Base-by-base conservation (phyloP, 768 basidiomycete genomes). In the Tylopilus felleus region DNA sequence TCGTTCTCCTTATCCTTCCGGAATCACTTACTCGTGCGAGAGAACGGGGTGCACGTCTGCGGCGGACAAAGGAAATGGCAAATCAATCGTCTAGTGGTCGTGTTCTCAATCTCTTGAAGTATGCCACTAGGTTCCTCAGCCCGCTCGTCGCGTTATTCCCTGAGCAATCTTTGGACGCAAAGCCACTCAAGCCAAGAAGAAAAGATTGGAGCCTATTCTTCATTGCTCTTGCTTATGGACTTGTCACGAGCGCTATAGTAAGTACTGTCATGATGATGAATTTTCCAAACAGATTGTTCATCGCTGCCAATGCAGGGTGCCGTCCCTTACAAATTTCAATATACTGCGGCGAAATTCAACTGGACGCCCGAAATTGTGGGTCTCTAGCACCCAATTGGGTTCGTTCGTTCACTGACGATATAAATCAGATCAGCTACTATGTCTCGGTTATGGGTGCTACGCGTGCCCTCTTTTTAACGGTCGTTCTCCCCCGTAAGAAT, bases 111-210 rank as follows among this genome's bases (percentile, higher is more conserved):
- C 12, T 69, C 2, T 68, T 79, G 17, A 77, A 75, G 62, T 70
- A 74, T 29, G 45, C 81, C 17, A 80, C 88, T 42, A 69, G 75
- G 8, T 91, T 90, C 70, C 74, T 95, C 47, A 80, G 76, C 46
- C 93, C 93, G 8, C 77, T 98, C 52, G 72, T 78, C 16, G 75
- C 90, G 8, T 81, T 93, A 51, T 57, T 78, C 4, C 89, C 89
- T 0, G 58, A 63, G 4, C 62, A 60, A 13, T 54, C 68, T 60
- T 52, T 35, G 13, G 56, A 62, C 51, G 23, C 49, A 14, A 79
- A 76, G 51, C 73, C 77, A 28, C 65, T 78, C 41, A 80, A 77
- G 62, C 61, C 51, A 49, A 64, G 55, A 28, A 70, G 62, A 53
- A 76, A 74, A 52, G 85, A 91, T 58, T 91, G 87, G 86, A 87